Evolutionary conservation across 805 yeast genomes (phyloP), one percentile per base, ranked within the genome.

Genomic region (Candida ficus): DNA sequence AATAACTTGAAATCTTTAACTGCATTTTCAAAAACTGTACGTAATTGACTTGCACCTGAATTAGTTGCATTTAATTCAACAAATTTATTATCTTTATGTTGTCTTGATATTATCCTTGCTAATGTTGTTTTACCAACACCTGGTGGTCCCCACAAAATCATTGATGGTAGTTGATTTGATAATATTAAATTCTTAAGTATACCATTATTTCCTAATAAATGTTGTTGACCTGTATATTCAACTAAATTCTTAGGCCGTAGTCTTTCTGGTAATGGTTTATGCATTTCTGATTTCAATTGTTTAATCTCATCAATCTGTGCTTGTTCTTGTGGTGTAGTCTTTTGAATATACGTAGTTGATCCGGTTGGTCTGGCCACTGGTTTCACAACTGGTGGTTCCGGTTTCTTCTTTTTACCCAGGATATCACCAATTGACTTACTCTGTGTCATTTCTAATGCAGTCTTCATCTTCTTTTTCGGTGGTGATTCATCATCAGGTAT

Each of bases 71-170:
- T 85, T 33, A 89, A 64, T 60, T 90, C 97, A 3, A 85, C 70
- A 56, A 88, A 80, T 33, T 80, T 56, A 28, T 66, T 64, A 13
- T 55, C 57, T 33, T 80, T 56, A 23, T 65, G 64, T 11, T 54
- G 54, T 7, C 65, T 60, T 5, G 69, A 52, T 7, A 70, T 47
- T 16, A 73, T 56, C n/a, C 83, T 60, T 0, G 95, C 93, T 21
- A 93, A 57, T 0, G 96, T 83, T 0, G 99, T 93, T 57, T 93
- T 93, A 0, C 70, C 91, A 3, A 88, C 90, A 0, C 99, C 99
- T 2, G 97, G 95, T 1, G 95, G 95, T 0, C 99, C 99, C 85
- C 93, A 84, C 5, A 93, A 63, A 2, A 93, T 78, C 78, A 93
- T 71, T 0, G 96, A 88, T 1, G 97, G 97, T 7, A 85, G 66